A percentile compares a stretch with the other conserved stretches of the same genome.
These are phyloP conservation scores for Pythium vanterpoolii DNA, from an alignment of 352 stramenopile species.

Conservation along the genomic window DNA sequence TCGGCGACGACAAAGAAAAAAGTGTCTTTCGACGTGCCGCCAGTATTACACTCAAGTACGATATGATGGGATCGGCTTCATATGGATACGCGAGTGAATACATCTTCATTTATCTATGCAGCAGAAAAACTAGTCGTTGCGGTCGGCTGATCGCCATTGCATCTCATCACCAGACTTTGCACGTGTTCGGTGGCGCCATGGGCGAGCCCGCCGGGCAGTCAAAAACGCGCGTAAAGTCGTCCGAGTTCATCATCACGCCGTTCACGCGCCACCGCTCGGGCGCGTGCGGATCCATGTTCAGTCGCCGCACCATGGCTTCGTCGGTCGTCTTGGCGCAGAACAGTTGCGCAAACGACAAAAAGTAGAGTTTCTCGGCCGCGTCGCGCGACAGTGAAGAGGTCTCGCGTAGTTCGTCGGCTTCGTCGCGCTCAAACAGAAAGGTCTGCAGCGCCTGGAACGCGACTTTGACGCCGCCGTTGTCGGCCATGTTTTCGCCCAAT, in stretches of 20 bases:
- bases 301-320: conserved; percentile 38
- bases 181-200: conserved; percentile 75
- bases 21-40: too few relatives aligned
- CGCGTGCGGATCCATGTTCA: conserved; percentile 61
- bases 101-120: too few relatives aligned
- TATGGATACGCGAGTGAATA: too few relatives aligned
- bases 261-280: conserved; percentile 77
- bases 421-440: conserved; percentile 30
- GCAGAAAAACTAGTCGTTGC: too few relatives aligned
- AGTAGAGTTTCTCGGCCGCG: conserved; percentile 61
- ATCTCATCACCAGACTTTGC: conserved; percentile 79
- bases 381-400: conserved; percentile 17
- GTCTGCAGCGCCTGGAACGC: conserved; percentile 58
- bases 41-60: too few relatives aligned
- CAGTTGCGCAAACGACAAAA: conserved; percentile 70
- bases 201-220: conserved; percentile 41
- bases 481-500: conserved; percentile 79
- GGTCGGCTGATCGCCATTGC: too few relatives aligned
- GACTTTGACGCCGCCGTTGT: conserved; percentile 79
- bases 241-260: conserved; percentile 71
- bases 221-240: conserved; percentile 62
- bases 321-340: conserved; percentile 71
- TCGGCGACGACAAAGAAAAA: too few relatives aligned
- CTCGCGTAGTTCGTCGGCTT: conserved; percentile 21
- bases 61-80: too few relatives aligned